Evolutionary conservation across 208 protist genomes (phyloP).

Genomic region (Angomonas deanei): DNA sequence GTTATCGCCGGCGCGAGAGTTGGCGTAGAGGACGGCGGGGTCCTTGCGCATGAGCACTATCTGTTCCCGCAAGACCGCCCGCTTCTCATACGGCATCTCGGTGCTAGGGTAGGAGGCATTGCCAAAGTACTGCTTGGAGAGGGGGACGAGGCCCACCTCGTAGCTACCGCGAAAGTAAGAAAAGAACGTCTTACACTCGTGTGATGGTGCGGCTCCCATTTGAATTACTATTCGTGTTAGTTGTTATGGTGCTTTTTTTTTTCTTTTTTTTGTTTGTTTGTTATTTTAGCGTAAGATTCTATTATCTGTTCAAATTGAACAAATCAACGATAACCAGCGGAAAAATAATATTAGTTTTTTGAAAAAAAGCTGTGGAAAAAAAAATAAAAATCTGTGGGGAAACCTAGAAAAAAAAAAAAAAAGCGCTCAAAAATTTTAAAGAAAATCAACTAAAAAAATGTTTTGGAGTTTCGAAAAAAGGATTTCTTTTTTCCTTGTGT

Average conservation of each 20-base stretch:
- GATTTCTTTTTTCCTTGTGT: background rate
- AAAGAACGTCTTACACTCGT: slow-evolving; percentile 60
- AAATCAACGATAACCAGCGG: slow-evolving; percentile 2
- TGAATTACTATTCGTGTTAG: background rate
- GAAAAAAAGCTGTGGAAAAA: slow-evolving; percentile 1
- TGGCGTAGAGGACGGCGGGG: slow-evolving; percentile 62
- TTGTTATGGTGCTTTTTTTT: background rate
- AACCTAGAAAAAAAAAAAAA: background rate
- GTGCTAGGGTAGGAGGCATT: background rate
- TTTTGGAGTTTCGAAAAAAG: background rate
- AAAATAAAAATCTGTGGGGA: background rate
- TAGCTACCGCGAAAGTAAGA: slow-evolving; percentile 85
- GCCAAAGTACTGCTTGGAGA: slow-evolving; percentile 75
- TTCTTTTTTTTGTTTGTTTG: slow-evolving; percentile 1
- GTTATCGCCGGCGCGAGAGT: slow-evolving; percentile 32
- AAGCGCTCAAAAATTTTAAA: slow-evolving; percentile 1
- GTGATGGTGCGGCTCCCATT: slow-evolving; percentile 71
- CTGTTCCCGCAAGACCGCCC: slow-evolving; percentile 47
- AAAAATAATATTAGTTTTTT: slow-evolving; percentile 1
- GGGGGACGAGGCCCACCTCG: slow-evolving; percentile 77
- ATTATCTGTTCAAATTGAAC: slow-evolving; percentile 3
- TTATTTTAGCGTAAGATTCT: slow-evolving; percentile 11
- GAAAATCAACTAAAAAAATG: background rate
- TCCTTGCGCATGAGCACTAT: slow-evolving; percentile 64
- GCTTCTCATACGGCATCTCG: background rate